phyloP scores from a whole-genome alignment of 495 filamentous ascomycete genomes.

The Halenospora varia region DNA sequence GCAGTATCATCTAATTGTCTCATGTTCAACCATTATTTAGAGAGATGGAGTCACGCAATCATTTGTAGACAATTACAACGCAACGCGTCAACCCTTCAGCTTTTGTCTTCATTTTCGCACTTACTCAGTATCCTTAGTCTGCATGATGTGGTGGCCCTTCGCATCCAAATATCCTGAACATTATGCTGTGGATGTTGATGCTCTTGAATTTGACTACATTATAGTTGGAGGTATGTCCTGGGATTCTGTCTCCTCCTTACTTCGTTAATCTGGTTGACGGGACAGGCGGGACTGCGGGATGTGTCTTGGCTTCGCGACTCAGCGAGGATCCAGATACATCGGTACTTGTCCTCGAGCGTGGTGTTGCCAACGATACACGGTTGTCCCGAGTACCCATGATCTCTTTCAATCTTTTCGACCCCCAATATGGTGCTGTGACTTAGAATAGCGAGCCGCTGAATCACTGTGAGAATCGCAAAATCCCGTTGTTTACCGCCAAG shows the following conservation, averaged over 20 bases:
- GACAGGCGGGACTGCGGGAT: constrained; percentile 41
- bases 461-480: constrained; percentile 3
- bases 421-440: neutral
- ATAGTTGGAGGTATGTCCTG: constrained; percentile 27
- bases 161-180: neutral
- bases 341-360: constrained; percentile 46
- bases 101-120: no score
- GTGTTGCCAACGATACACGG: constrained; percentile 33
- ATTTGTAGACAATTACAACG: no score
- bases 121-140: no score
- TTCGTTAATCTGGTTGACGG: constrained; percentile 2
- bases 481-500: constrained; percentile 23
- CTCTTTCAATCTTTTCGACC: constrained; percentile 23
- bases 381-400: constrained; percentile 25
- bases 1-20: no score
- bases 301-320: constrained; percentile 45
- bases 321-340: constrained; percentile 40
- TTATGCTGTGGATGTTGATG: neutral
- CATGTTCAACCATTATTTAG: no score
- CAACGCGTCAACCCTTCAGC: no score
- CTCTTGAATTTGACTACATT: constrained; percentile 27
- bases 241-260: no score
- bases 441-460: neutral
- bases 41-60: no score
- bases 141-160: neutral